Conservation (phyloP, 2,329 filamentous ascomycete species). For the Neoascochyta sp. region DNA sequence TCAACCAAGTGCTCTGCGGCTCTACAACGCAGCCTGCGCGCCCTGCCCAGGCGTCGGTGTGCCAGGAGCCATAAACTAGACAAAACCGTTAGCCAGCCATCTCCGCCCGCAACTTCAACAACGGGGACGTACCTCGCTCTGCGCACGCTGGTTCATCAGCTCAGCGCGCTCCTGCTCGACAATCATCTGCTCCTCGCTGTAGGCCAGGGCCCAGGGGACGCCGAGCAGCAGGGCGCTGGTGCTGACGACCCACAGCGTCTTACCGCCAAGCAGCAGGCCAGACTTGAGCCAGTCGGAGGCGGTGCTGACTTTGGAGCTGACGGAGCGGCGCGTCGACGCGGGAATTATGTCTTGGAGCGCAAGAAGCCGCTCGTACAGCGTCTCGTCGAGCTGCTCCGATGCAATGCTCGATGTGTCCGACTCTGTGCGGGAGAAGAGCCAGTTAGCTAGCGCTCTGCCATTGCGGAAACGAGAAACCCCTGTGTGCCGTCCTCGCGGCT, state of each 20-base stretch:
- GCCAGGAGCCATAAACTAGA: constrained; percentile 35
- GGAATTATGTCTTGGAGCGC: constrained; percentile 78
- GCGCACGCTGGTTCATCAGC: constrained; percentile 85
- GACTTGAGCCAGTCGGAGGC: constrained; percentile 57
- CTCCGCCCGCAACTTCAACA: background rate
- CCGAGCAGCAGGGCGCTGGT: constrained; percentile 86
- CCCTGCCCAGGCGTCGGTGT: constrained; percentile 20
- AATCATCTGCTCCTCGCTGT: constrained; percentile 93
- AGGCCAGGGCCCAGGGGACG: constrained; percentile 89
- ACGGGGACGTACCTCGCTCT: constrained; percentile 60
- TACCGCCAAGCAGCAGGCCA: constrained; percentile 69
- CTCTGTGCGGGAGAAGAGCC: constrained; percentile 76
- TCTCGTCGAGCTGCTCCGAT: constrained; percentile 41
- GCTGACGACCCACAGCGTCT: constrained; percentile 84
- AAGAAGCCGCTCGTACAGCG: constrained; percentile 61
- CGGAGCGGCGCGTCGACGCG: constrained; percentile 65
- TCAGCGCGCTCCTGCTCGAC: constrained; percentile 97
- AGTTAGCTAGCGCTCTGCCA: constrained; percentile 7
- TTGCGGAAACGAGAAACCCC: too few relatives aligned
- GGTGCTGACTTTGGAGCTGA: constrained; percentile 44
- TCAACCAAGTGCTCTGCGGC: background rate
- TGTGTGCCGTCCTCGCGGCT: too few relatives aligned
- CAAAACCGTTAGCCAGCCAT: constrained; percentile 9
- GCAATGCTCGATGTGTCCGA: constrained; percentile 67
- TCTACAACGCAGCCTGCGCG: constrained; percentile 37